These are phyloP conservation scores for Lagenidium giganteum DNA, from an alignment of 352 stramenopile genomes.

Conservation along the genomic window DNA sequence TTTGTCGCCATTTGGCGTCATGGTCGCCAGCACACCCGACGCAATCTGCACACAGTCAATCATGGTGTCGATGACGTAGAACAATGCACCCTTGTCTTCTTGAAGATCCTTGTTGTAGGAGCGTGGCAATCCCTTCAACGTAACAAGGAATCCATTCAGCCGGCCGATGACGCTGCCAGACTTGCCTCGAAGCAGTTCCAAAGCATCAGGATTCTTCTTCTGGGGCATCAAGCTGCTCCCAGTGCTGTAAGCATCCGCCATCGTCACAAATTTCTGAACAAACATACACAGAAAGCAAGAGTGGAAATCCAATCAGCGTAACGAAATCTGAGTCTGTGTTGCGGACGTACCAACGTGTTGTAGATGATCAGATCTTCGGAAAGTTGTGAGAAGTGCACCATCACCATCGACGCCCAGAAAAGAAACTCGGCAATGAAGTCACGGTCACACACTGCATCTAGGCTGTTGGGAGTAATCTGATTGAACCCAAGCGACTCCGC, in stretches of 20 bases:
- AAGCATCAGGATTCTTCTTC: constrained; percentile 99
- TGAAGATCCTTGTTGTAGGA: constrained; percentile 99
- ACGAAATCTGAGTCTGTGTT: background rate
- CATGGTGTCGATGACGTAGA: constrained; percentile 96
- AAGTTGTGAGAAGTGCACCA: constrained; percentile 96
- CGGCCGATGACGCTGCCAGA: constrained; percentile 93
- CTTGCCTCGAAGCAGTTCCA: constrained; percentile 98
- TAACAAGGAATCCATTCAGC: constrained; percentile 94
- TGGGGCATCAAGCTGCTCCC: constrained; percentile 99
- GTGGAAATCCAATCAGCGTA: background rate
- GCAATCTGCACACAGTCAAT: constrained; percentile 97
- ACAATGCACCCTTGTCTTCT: constrained; percentile 98
- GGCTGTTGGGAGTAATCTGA: constrained; percentile 93
- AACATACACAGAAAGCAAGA: background rate
- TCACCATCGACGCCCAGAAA: constrained; percentile 95
- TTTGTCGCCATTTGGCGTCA: constrained; percentile 93
- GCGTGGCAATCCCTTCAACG: constrained; percentile 94
- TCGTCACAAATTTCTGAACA: constrained; percentile 87
- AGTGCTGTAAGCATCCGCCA: constrained; percentile 98
- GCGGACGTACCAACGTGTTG: constrained; percentile 73
- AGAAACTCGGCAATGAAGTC: constrained; percentile 99
- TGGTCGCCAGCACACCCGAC: constrained; percentile 94
- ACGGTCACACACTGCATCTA: constrained; percentile 98
- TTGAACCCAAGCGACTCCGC: constrained; percentile 92
- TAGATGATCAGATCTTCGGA: constrained; percentile 99